A percentile compares a stretch with the other conserved stretches of the same genome.
Conservation (phyloP, 2,329 filamentous ascomycete species). For the Botrytis deweyae region DNA sequence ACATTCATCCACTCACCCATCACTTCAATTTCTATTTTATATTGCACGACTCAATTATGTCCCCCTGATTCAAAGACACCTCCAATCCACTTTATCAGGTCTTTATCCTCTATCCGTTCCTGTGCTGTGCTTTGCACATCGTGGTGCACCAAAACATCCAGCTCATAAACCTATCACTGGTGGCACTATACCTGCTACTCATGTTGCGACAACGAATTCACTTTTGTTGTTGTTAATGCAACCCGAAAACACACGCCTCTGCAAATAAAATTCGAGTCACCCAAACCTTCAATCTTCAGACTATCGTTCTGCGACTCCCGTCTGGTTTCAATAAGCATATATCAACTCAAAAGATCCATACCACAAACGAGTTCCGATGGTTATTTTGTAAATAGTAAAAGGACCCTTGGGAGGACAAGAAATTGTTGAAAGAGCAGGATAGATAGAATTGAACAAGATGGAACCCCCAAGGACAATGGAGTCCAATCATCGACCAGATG, state of each 20-base stretch:
- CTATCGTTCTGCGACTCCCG: not conserved
- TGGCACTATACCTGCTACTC: constrained; percentile 9
- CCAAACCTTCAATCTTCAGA: not conserved
- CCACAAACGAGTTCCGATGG: constrained; percentile 2
- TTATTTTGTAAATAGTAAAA: constrained; percentile 1
- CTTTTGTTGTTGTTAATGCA: constrained; percentile 17
- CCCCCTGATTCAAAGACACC: constrained; percentile 16
- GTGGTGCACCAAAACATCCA: constrained; percentile 5
- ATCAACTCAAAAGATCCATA: not conserved
- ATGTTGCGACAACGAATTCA: constrained; percentile 23
- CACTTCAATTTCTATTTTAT: not conserved
- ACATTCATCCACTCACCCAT: not conserved
- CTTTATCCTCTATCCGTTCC: not conserved
- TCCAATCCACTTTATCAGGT: constrained; percentile 16
- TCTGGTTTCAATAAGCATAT: constrained; percentile 1
- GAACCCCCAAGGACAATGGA: constrained; percentile 47
- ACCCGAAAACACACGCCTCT: not conserved
- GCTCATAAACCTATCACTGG: not conserved
- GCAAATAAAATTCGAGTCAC: constrained; percentile 3
- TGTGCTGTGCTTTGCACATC: not conserved
- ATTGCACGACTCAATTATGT: constrained; percentile 12
- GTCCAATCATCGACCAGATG: constrained; percentile 38
- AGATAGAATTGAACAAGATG: constrained; percentile 37
- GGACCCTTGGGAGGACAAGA: constrained; percentile 6
- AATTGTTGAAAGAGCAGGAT: not conserved